Conservation (phyloP, 768 basidiomycete genomes). For the Daedaleopsis nitida region DNA sequence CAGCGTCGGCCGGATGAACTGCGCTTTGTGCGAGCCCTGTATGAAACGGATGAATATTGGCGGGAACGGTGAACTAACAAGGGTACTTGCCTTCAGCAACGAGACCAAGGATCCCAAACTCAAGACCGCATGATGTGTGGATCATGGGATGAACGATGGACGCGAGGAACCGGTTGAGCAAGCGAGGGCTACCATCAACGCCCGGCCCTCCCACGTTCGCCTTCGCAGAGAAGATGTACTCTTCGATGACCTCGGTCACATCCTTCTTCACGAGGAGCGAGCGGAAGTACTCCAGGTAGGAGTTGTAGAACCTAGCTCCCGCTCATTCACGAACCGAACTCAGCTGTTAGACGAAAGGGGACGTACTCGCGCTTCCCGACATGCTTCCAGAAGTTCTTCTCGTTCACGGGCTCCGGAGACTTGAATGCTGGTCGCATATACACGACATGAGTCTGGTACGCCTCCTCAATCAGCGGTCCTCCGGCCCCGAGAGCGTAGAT, state of each 20-base stretch:
- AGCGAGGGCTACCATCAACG: conserved; percentile 43
- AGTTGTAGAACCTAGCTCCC: conserved; percentile 52
- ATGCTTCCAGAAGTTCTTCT: conserved; percentile 52
- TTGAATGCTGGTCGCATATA: conserved; percentile 40
- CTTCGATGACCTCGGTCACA: conserved; percentile 51
- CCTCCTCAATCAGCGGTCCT: conserved; percentile 41
- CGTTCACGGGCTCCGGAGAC: conserved; percentile 49
- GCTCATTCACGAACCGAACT: not conserved
- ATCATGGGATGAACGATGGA: conserved; percentile 69
- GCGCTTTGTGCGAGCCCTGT: conserved; percentile 57
- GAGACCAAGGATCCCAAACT: conserved; percentile 61
- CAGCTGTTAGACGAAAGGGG: not conserved
- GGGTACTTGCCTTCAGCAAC: conserved; percentile 58
- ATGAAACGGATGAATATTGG: not conserved
- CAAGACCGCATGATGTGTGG: conserved; percentile 61
- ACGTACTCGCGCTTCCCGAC: conserved; percentile 58
- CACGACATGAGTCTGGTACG: conserved; percentile 42
- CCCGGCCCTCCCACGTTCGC: conserved; percentile 23
- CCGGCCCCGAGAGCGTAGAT: conserved; percentile 63
- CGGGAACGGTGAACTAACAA: not conserved
- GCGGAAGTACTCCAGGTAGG: conserved; percentile 60
- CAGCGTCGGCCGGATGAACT: conserved; percentile 43
- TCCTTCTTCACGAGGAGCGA: conserved; percentile 43
- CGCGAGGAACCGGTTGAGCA: conserved; percentile 58
- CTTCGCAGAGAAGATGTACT: conserved; percentile 55